Conservation (phyloP, 129 eudicot species). For the Flaveria bidentis region DNA sequence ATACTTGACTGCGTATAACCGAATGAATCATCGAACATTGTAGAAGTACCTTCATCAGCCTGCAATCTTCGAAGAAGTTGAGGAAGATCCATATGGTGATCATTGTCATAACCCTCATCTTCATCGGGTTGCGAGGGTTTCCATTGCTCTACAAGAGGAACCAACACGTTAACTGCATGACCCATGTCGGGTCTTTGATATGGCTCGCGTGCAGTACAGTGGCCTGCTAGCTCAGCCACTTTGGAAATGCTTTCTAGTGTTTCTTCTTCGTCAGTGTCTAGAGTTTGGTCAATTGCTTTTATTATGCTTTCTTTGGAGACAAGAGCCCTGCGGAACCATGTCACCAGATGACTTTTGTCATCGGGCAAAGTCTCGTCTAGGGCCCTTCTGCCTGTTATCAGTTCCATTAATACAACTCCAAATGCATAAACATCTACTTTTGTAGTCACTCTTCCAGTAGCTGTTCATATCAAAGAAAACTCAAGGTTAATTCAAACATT, state of each 20-base stretch:
- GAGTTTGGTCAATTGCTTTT: neutral
- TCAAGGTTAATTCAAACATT: neutral
- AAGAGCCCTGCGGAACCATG: constrained; percentile 14
- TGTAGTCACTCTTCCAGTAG: constrained; percentile 22
- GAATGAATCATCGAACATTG: neutral
- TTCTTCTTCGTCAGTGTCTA: neutral
- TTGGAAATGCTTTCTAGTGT: constrained; percentile 8
- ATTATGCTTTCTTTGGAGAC: constrained; percentile 2
- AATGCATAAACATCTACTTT: constrained; percentile 28
- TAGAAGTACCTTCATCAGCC: constrained; percentile 13
- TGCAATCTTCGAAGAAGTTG: neutral
- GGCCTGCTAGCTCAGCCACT: constrained; percentile 11
- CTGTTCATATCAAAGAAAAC: constrained; percentile 12
- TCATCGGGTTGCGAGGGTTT: constrained; percentile 9
- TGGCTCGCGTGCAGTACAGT: neutral
- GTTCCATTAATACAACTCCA: constrained; percentile 17
- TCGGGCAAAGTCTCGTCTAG: constrained; percentile 5
- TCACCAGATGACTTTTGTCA: constrained; percentile 2
- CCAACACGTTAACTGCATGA: constrained; percentile 16
- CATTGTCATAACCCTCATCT: neutral
- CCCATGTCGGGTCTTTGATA: constrained; percentile 21
- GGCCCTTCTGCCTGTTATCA: constrained; percentile 15
- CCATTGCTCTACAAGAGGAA: constrained; percentile 23
- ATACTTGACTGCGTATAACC: constrained; percentile 26
- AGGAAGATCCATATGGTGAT: constrained; percentile 11